A percentile compares a stretch with the other conserved stretches of the same genome.
Evolutionary conservation across 306 rosid species (phyloP).

Genomic region (Dryas octopetala): DNA sequence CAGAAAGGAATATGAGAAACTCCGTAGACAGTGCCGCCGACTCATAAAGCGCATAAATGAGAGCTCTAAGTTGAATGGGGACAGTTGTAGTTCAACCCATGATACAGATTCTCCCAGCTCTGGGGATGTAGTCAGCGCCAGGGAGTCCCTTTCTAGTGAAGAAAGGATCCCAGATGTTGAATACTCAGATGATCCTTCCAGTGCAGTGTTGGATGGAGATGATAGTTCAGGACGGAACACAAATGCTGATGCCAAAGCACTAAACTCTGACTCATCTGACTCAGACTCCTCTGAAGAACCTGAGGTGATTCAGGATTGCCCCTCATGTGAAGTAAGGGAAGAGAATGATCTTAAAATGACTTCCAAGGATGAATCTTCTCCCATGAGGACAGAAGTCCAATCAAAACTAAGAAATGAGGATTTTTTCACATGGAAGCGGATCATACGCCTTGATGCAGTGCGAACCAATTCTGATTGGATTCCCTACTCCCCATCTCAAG

Average conservation of each 20-base stretch:
- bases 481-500: conserved; percentile 61
- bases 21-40: conserved; percentile 74
- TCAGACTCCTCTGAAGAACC: conserved; percentile 84
- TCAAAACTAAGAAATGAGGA: conserved; percentile 65
- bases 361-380: conserved; percentile 62
- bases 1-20: conserved; percentile 88
- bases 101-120: conserved; percentile 86
- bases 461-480: conserved; percentile 95
- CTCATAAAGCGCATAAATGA: conserved; percentile 55
- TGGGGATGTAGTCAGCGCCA: conserved; percentile 83
- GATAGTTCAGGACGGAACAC: conserved; percentile 47
- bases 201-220: conserved; percentile 66
- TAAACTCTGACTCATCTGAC: conserved; percentile 75
- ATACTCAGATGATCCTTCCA: conserved; percentile 63
- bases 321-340: conserved; percentile 54
- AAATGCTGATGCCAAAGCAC: conserved; percentile 59
- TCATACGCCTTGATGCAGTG: conserved; percentile 94
- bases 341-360: conserved; percentile 48
- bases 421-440: conserved; percentile 91
- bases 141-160: conserved; percentile 91
- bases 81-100: conserved; percentile 49
- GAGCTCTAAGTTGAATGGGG: conserved; percentile 58
- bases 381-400: conserved; percentile 40
- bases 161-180: conserved; percentile 64
- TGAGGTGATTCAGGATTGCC: conserved; percentile 69